A percentile compares a stretch with the other conserved stretches of the same genome.
These are phyloP conservation scores for Cochlearia excelsa DNA, from an alignment of 345 rosid species.

Conservation along the genomic window DNA sequence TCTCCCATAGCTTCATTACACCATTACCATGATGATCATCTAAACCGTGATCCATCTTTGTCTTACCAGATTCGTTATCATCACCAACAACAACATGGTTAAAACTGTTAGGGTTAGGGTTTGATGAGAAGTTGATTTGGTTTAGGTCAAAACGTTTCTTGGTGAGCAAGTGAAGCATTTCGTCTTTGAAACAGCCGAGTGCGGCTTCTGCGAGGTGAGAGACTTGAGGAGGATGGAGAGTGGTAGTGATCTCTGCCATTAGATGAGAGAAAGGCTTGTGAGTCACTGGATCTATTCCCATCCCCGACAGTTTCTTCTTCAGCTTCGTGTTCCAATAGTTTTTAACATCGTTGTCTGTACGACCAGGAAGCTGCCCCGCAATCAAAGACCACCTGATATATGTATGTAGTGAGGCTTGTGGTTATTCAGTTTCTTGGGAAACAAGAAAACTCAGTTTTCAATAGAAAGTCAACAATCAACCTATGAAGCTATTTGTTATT, in stretches of 20 bases:
- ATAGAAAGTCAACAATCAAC: no score
- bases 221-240: conserved; percentile 86
- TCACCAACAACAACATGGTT: conserved; percentile 39
- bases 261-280: conserved; percentile 99
- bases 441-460: background rate
- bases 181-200: conserved; percentile 95
- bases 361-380: conserved; percentile 88
- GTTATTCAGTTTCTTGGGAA: background rate
- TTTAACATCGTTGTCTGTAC: conserved; percentile 89
- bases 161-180: conserved; percentile 95
- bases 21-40: conserved; percentile 21
- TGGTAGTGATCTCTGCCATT: conserved; percentile 95
- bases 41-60: conserved; percentile 42
- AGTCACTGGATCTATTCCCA: conserved; percentile 92
- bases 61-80: conserved; percentile 54
- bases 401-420: background rate
- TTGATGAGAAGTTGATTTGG: conserved; percentile 40
- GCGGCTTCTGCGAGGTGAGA: conserved; percentile 96
- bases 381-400: conserved; percentile 80
- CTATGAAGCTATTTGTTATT: no score
- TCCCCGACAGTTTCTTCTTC: conserved; percentile 89
- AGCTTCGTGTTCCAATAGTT: conserved; percentile 95
- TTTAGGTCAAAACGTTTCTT: conserved; percentile 85
- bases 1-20: conserved; percentile 38
- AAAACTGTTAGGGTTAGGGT: conserved; percentile 38